Conservation (phyloP, 441 rosid species). For the Populus trichocarpa region DNA sequence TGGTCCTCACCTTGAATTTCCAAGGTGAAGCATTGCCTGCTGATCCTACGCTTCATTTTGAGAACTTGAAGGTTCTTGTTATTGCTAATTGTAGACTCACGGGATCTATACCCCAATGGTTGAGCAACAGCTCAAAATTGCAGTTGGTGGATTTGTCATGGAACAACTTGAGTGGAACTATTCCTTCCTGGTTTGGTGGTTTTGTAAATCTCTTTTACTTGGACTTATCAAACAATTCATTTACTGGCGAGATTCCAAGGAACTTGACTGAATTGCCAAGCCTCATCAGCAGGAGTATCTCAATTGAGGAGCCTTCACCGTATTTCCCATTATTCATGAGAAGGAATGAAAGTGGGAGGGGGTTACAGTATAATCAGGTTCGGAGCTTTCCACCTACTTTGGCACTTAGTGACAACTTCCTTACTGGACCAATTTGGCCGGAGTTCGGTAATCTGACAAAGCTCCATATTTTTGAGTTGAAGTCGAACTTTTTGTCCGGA, state of each 20-base stretch:
- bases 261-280: slow-evolving; percentile 44
- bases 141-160: slow-evolving; percentile 78
- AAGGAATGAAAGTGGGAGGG: slow-evolving; percentile 49
- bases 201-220: slow-evolving; percentile 63
- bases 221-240: slow-evolving; percentile 76
- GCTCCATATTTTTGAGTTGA: slow-evolving; percentile 63
- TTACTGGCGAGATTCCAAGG: slow-evolving; percentile 63
- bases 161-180: slow-evolving; percentile 52
- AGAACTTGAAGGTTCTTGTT: slow-evolving; percentile 57
- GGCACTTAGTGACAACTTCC: slow-evolving; percentile 52
- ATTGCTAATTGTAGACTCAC: slow-evolving; percentile 57
- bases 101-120: slow-evolving; percentile 66
- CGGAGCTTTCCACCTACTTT: slow-evolving; percentile 68
- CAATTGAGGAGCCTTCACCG: slow-evolving; percentile 58
- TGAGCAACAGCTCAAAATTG: slow-evolving; percentile 38
- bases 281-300: slow-evolving; percentile 43
- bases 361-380: slow-evolving; percentile 69
- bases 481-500: slow-evolving; percentile 50
- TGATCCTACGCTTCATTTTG: slow-evolving; percentile 41
- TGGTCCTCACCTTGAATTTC: slow-evolving; percentile 65
- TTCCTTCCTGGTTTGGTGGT: slow-evolving; percentile 63
- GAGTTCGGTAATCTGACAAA: slow-evolving; percentile 67
- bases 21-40: slow-evolving; percentile 51
- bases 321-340: slow-evolving; percentile 71
- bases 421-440: slow-evolving; percentile 67